These are phyloP conservation scores for Nitzschia inconspicua DNA, from an alignment of 108 stramenopile genomes.

Conservation along the genomic window DNA sequence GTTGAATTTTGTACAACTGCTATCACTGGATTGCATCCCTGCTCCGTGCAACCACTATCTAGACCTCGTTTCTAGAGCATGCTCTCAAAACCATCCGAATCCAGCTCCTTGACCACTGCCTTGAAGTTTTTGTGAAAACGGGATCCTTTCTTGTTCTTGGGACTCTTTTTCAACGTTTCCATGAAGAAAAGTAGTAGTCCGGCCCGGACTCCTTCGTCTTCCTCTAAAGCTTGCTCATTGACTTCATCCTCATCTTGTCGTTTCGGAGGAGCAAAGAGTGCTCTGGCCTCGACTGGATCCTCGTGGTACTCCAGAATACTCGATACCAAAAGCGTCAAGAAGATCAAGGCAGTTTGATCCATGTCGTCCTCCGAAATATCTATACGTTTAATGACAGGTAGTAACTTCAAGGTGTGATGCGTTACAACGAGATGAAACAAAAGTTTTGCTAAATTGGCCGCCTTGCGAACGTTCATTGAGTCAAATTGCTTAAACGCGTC, in stretches of 20 bases:
- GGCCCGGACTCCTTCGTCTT: conserved; percentile 49
- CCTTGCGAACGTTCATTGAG: conserved; percentile 61
- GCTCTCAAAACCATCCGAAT: conserved; percentile 33
- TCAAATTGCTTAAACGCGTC: conserved; percentile 93
- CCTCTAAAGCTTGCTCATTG: no score
- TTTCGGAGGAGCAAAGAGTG: conserved; percentile 46
- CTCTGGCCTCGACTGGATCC: conserved; percentile 37
- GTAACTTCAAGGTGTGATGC: conserved; percentile 55
- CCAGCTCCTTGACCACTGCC: conserved; percentile 71
- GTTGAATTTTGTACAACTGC: no score
- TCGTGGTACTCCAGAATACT: conserved; percentile 63
- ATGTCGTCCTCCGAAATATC: conserved; percentile 71
- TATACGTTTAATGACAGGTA: conserved; percentile 75
- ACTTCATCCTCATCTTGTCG: conserved; percentile 26
- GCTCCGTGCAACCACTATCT: no score
- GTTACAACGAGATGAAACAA: conserved; percentile 77
- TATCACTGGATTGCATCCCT: no score
- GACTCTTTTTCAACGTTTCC: conserved; percentile 76
- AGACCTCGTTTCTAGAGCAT: conserved; percentile 14
- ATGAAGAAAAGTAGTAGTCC: conserved; percentile 77
- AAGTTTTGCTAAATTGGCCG: conserved; percentile 87
- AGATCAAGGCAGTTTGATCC: conserved; percentile 64
- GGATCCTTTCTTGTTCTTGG: conserved; percentile 77
- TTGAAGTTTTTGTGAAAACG: conserved; percentile 70
- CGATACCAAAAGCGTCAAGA: conserved; percentile 73